These are phyloP conservation scores for Microcyclospora tardicrescens DNA, from an alignment of 2,329 filamentous ascomycete species.

Conservation along the genomic window DNA sequence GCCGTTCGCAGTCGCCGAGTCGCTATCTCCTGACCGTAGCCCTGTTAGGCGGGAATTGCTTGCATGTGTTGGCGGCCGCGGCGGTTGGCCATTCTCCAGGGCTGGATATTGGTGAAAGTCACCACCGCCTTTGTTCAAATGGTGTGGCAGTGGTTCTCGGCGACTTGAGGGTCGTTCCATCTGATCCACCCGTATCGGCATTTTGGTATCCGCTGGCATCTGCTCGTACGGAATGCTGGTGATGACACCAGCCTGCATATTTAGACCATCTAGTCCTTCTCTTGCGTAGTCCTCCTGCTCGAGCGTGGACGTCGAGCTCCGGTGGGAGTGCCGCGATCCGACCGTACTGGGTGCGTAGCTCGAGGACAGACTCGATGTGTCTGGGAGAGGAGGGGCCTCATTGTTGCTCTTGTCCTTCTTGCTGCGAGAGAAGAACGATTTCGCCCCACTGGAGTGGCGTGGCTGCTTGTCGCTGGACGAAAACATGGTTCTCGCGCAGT, in stretches of 20 bases:
- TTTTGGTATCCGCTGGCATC: slow-evolving; percentile 50
- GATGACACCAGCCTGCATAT: slow-evolving; percentile 68
- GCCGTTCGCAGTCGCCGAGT: slow-evolving; percentile 43
- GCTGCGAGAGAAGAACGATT: slow-evolving; percentile 73
- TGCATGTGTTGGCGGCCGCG: slow-evolving; percentile 17
- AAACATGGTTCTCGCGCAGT: slow-evolving; percentile 16
- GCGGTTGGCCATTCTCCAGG: slow-evolving; percentile 32
- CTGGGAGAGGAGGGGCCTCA: slow-evolving; percentile 44
- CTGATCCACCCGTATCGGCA: slow-evolving; percentile 61
- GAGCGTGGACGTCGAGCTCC: slow-evolving; percentile 40
- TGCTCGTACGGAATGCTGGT: slow-evolving; percentile 80
- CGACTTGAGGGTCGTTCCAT: slow-evolving; percentile 43
- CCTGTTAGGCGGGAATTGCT: slow-evolving; percentile 8
- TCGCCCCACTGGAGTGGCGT: slow-evolving; percentile 67
- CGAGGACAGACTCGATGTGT: slow-evolving; percentile 42
- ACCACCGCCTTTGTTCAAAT: slow-evolving; percentile 60
- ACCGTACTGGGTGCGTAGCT: slow-evolving; percentile 33
- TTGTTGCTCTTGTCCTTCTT: slow-evolving; percentile 65
- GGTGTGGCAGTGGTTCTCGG: slow-evolving; percentile 69
- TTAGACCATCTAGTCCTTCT: slow-evolving; percentile 42
- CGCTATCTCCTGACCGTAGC: slow-evolving; percentile 12
- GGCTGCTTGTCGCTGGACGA: slow-evolving; percentile 51
- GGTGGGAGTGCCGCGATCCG: slow-evolving; percentile 59
- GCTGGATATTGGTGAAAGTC: slow-evolving; percentile 87
- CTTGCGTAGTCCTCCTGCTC: slow-evolving; percentile 26